Evolutionary conservation across 2,329 filamentous ascomycete species (phyloP).

Genomic region (Alternaria metachromatica): DNA sequence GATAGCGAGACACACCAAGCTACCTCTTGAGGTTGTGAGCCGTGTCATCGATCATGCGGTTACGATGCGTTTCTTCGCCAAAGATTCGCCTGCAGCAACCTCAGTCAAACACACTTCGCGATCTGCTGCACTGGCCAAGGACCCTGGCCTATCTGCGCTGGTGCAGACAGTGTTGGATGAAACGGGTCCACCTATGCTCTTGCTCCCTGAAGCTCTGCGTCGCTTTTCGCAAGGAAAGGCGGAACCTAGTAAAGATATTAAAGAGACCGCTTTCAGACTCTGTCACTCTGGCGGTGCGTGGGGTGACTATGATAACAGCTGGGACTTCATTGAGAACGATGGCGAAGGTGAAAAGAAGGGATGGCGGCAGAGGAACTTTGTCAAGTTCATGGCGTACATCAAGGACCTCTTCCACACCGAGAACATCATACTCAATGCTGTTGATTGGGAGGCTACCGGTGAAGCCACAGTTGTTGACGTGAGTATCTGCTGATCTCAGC

Average conservation of each 20-base stretch:
- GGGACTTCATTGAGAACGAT: conserved; percentile 44
- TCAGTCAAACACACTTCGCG: conserved; percentile 37
- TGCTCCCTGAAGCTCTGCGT: conserved; percentile 37
- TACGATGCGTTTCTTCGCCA: conserved; percentile 46
- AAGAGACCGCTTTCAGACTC: conserved; percentile 39
- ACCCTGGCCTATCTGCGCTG: conserved; percentile 32
- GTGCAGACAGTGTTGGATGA: conserved; percentile 36
- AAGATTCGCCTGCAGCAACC: conserved; percentile 18
- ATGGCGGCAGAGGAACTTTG: conserved; percentile 40
- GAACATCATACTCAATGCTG: conserved; percentile 29
- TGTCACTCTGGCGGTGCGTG: conserved; percentile 35
- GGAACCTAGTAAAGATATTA: conserved; percentile 28
- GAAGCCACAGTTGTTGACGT: conserved; percentile 37
- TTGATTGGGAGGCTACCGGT: conserved; percentile 37
- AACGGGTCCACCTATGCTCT: conserved; percentile 35
- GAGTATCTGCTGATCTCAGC: conserved; percentile 9
- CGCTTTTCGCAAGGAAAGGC: conserved; percentile 34
- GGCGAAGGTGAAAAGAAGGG: conserved; percentile 38
- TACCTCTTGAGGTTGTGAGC: conserved; percentile 36
- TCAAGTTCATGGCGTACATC: conserved; percentile 43
- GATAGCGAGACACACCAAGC: conserved; percentile 33
- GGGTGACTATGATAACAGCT: conserved; percentile 31
- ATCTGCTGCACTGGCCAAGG: conserved; percentile 37
- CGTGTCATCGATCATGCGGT: conserved; percentile 46
- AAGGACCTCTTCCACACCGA: conserved; percentile 43